A percentile compares a stretch with the other conserved stretches of the same genome.
These are phyloP conservation scores for Oidiodendron maius DNA, from an alignment of 495 filamentous ascomycete species.

Conservation along the genomic window DNA sequence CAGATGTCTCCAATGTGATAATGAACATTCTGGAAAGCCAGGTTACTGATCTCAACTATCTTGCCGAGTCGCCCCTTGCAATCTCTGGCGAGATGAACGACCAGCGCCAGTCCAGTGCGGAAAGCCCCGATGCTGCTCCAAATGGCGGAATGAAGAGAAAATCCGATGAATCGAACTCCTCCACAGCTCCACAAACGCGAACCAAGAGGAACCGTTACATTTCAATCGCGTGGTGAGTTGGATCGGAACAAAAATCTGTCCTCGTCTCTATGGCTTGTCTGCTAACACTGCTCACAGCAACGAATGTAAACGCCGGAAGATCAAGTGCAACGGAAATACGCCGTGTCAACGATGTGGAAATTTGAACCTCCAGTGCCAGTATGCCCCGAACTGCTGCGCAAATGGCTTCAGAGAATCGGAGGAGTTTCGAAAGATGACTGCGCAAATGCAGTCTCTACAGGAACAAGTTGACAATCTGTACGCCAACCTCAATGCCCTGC, in stretches of 20 bases:
- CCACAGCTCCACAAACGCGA: constrained; percentile 36
- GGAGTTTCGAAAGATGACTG: constrained; percentile 76
- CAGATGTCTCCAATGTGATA: no score
- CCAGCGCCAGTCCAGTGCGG: constrained; percentile 24
- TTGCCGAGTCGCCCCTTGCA: constrained; percentile 26
- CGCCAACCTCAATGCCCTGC: constrained; percentile 58
- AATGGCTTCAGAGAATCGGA: constrained; percentile 79
- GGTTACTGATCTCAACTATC: constrained; percentile 48
- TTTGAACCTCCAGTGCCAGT: constrained; percentile 73
- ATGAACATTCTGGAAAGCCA: constrained; percentile 53
- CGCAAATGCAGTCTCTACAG: constrained; percentile 69
- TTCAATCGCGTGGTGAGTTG: constrained; percentile 78
- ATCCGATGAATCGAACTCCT: constrained; percentile 26
- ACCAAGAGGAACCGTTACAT: constrained; percentile 77
- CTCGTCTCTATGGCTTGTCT: background rate
- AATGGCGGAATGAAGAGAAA: constrained; percentile 35
- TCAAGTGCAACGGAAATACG: constrained; percentile 83
- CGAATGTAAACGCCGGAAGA: constrained; percentile 86
- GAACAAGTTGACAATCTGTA: constrained; percentile 77
- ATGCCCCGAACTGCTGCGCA: constrained; percentile 85
- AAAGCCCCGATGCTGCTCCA: constrained; percentile 19
- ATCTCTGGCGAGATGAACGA: constrained; percentile 18
- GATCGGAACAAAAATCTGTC: background rate
- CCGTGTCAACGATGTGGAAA: constrained; percentile 84
- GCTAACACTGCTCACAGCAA: constrained; percentile 61